These are phyloP conservation scores for Diplodia seriata DNA, from an alignment of 2,329 filamentous ascomycete species.

Conservation along the genomic window DNA sequence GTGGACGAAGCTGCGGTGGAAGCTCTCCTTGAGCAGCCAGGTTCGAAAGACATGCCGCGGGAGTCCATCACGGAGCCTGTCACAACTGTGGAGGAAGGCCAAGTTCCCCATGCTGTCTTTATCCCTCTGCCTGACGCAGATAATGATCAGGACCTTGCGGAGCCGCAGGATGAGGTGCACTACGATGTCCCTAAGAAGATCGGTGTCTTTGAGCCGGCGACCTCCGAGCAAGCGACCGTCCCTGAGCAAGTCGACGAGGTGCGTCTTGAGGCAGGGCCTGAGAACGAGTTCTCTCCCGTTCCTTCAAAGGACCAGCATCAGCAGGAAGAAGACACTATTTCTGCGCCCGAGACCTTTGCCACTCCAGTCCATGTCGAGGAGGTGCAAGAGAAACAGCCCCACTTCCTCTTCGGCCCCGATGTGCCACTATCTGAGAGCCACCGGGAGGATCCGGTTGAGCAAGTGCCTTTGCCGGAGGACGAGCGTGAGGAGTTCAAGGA, in stretches of 20 bases:
- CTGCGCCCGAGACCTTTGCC: not conserved
- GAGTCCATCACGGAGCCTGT: not conserved
- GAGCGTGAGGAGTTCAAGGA: slow-evolving; percentile 4
- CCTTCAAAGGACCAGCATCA: not conserved
- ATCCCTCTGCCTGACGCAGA: not conserved
- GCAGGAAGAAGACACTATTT: not conserved
- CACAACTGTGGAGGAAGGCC: not conserved
- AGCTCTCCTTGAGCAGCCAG: not conserved
- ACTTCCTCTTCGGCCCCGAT: not conserved
- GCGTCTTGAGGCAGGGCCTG: not conserved
- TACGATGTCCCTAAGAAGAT: not conserved
- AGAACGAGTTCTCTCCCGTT: not conserved
- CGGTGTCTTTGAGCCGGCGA: not conserved
- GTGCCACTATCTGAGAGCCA: slow-evolving; percentile 1
- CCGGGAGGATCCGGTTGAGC: not conserved
- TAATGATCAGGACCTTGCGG: not conserved
- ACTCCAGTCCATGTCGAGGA: not conserved
- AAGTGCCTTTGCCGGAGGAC: not conserved
- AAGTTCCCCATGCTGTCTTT: too few relatives aligned
- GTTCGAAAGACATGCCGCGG: not conserved
- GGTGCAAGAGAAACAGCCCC: not conserved
- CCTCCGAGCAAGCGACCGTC: not conserved
- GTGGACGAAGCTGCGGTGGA: not conserved
- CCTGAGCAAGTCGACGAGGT: not conserved
- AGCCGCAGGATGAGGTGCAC: not conserved